Conservation (phyloP, 345 rosid species). For the Stellera chamaejasme region DNA sequence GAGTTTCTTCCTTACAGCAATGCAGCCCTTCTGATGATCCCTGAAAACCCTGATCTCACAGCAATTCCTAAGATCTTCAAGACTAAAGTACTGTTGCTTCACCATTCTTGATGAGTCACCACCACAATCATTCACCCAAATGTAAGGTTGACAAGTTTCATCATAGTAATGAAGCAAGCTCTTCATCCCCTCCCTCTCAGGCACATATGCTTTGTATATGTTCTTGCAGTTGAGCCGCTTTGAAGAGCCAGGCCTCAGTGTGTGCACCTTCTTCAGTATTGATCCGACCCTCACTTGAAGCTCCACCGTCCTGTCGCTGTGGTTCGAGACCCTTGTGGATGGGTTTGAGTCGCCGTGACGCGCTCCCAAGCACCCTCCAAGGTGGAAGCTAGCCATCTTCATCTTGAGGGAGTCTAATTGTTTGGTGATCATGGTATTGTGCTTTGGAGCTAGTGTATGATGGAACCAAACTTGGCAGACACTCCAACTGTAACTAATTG, state of each 20-base stretch:
- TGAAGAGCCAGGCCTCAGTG: constrained; percentile 66
- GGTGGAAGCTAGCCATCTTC: constrained; percentile 28
- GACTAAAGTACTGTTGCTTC: constrained; percentile 73
- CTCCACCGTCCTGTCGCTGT: constrained; percentile 56
- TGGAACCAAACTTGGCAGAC: background rate
- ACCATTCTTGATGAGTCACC: constrained; percentile 65
- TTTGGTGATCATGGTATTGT: constrained; percentile 25
- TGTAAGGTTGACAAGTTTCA: constrained; percentile 62
- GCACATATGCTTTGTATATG: constrained; percentile 62
- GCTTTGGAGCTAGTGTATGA: constrained; percentile 14
- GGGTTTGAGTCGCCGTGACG: constrained; percentile 44
- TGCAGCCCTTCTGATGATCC: constrained; percentile 56
- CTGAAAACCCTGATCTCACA: constrained; percentile 65
- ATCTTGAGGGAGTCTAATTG: constrained; percentile 19
- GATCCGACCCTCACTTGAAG: constrained; percentile 73
- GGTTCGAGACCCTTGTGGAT: constrained; percentile 55
- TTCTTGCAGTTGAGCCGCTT: constrained; percentile 54
- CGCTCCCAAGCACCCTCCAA: constrained; percentile 51
- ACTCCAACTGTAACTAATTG: background rate
- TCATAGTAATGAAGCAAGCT: constrained; percentile 53
- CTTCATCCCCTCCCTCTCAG: constrained; percentile 30
- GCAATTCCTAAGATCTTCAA: constrained; percentile 61
- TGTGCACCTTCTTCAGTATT: constrained; percentile 60
- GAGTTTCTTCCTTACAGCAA: constrained; percentile 56
- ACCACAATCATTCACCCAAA: constrained; percentile 69